Percentiles rank a stretch among this genome's conserved stretches.
Evolutionary conservation across 768 basidiomycete species (phyloP).

Genomic region (Boletus rubroflammeus): DNA sequence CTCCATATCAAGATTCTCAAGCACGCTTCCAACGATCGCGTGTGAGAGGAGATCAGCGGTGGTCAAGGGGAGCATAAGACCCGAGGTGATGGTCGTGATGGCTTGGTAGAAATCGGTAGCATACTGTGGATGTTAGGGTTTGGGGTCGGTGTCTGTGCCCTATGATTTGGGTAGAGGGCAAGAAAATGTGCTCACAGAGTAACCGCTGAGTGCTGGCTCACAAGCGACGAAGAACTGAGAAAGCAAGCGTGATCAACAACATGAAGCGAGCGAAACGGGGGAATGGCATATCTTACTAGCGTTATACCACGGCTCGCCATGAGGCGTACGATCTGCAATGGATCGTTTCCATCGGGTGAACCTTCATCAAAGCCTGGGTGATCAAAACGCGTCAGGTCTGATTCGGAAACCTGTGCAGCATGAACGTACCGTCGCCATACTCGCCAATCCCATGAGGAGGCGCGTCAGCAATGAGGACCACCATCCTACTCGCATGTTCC

Average conservation of each 20-base stretch:
- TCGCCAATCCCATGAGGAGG: constrained; percentile 98
- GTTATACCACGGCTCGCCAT: constrained; percentile 94
- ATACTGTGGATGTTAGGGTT: constrained; percentile 46
- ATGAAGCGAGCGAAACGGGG: background rate
- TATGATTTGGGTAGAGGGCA: constrained; percentile 15
- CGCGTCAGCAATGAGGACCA: constrained; percentile 95
- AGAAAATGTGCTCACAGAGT: constrained; percentile 55
- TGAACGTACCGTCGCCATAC: constrained; percentile 81
- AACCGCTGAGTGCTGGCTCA: constrained; percentile 92
- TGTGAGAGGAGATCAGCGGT: constrained; percentile 93
- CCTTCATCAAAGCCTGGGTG: constrained; percentile 83
- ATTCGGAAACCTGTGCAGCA: background rate
- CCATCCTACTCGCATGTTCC: constrained; percentile 85
- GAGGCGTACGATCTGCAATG: constrained; percentile 75
- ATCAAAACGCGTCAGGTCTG: constrained; percentile 12
- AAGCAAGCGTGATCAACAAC: constrained; percentile 2
- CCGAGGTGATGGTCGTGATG: constrained; percentile 88
- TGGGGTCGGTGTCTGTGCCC: constrained; percentile 4
- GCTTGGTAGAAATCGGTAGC: constrained; percentile 95
- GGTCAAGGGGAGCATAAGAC: constrained; percentile 92
- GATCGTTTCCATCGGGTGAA: constrained; percentile 92
- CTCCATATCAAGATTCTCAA: constrained; percentile 99
- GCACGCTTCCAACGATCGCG: constrained; percentile 93
- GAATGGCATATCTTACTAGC: constrained; percentile 50
- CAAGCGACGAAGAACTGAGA: constrained; percentile 96